Percentiles rank a stretch among this genome's conserved stretches.
Conservation (phyloP, 805 yeast genomes). For the Nakazawaea sp. region DNA sequence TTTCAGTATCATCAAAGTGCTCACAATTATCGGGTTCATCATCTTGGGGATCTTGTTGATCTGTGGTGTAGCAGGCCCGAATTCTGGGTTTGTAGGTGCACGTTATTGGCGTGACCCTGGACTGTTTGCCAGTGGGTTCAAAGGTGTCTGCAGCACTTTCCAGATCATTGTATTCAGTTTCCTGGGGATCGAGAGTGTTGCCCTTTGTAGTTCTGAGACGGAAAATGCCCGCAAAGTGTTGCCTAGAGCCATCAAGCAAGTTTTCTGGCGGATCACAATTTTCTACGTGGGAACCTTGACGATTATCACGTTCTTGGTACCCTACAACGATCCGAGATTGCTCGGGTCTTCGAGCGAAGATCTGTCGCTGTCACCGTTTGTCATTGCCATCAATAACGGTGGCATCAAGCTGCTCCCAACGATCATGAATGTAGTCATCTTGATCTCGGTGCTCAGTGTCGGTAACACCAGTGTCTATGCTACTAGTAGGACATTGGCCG, state of each 20-base stretch:
- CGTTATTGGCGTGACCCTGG: conserved; percentile 40
- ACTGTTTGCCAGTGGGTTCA: conserved; percentile 36
- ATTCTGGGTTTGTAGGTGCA: conserved; percentile 35
- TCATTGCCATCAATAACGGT: conserved; percentile 34
- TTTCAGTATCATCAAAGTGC: conserved; percentile 40
- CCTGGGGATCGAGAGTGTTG: conserved; percentile 46
- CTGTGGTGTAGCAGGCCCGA: conserved; percentile 45
- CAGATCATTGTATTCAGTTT: conserved; percentile 52
- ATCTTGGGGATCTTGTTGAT: conserved; percentile 44
- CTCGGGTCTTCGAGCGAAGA: conserved; percentile 21
- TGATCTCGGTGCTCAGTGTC: conserved; percentile 32
- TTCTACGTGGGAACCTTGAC: conserved; percentile 38
- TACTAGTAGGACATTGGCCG: conserved; percentile 43
- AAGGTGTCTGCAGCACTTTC: conserved; percentile 47
- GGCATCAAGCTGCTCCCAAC: conserved; percentile 29
- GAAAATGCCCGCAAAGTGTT: conserved; percentile 39
- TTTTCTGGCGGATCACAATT: conserved; percentile 47
- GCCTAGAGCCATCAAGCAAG: conserved; percentile 48
- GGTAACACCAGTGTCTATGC: conserved; percentile 53
- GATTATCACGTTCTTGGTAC: conserved; percentile 39
- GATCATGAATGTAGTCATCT: conserved; percentile 33
- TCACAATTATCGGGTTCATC: conserved; percentile 45
- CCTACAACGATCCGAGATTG: conserved; percentile 31
- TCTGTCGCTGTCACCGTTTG: conserved; percentile 40
- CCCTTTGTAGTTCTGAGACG: conserved; percentile 44